Percentiles rank a stretch among this genome's conserved stretches.
phyloP scores from a whole-genome alignment of 2,329 filamentous ascomycete genomes.

The Fusarium austroafricanum region DNA sequence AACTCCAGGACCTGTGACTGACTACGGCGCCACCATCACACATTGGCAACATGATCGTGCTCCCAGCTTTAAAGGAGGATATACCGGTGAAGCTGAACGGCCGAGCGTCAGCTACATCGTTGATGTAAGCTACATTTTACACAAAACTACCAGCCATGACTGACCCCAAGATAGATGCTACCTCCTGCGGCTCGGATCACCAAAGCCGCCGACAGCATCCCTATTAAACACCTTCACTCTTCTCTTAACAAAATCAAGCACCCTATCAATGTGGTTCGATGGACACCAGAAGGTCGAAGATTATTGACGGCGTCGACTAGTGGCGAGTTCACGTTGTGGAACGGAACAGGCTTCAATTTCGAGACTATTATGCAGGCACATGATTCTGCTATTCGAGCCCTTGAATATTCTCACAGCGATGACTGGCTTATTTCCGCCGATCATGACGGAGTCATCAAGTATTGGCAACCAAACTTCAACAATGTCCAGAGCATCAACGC shows the following conservation, averaged over 20 bases:
- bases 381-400: slow-evolving; percentile 84
- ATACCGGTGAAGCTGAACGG: slow-evolving; percentile 80
- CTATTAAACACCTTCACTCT: slow-evolving; percentile 96
- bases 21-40: slow-evolving; percentile 89
- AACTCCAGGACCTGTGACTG: slow-evolving; percentile 82
- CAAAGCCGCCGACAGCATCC: slow-evolving; percentile 85
- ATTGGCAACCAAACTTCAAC: slow-evolving; percentile 99
- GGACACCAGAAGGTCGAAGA: slow-evolving; percentile 95
- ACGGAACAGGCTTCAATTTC: slow-evolving; percentile 98
- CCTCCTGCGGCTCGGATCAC: slow-evolving; percentile 81
- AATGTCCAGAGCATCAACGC: slow-evolving; percentile 96
- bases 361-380: slow-evolving; percentile 99
- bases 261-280: slow-evolving; percentile 94
- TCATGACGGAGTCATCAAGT: slow-evolving; percentile 95
- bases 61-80: slow-evolving; percentile 75
- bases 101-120: slow-evolving; percentile 91
- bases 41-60: slow-evolving; percentile 89
- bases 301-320: slow-evolving; percentile 94
- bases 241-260: slow-evolving; percentile 98
- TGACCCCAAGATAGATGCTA: slow-evolving; percentile 72
- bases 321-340: slow-evolving; percentile 98
- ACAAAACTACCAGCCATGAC: slow-evolving; percentile 15
- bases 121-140: slow-evolving; percentile 69
- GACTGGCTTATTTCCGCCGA: slow-evolving; percentile 98
- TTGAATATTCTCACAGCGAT: slow-evolving; percentile 92